phyloP scores from a whole-genome alignment of 2,329 filamentous ascomycete species.

The Beauveria sp. region DNA sequence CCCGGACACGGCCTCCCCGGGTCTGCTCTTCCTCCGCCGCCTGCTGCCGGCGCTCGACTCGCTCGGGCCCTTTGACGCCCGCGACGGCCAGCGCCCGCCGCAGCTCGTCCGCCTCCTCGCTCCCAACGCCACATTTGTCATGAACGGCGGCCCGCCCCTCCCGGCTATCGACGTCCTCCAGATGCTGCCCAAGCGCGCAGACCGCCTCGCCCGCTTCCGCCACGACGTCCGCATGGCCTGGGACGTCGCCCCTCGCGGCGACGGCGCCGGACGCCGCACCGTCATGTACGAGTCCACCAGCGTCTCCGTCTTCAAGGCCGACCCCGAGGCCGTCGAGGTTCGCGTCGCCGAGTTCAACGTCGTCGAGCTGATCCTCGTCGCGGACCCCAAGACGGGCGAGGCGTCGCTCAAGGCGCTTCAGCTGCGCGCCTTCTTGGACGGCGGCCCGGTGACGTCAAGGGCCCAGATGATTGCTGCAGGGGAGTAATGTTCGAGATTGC shows the following conservation, averaged over 20 bases:
- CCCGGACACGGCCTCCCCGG: conserved; percentile 9
- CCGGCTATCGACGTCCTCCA: conserved; percentile 8
- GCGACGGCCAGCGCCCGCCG: neutral
- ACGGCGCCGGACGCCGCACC: conserved; percentile 6
- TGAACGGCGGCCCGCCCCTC: conserved; percentile 10
- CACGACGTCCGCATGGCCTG: conserved; percentile 11
- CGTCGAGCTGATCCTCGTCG: conserved; percentile 4
- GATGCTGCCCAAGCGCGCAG: conserved; percentile 10
- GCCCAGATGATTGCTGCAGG: conserved; percentile 8
- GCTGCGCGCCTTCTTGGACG: conserved; percentile 8
- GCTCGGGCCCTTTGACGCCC: conserved; percentile 10
- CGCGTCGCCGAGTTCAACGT: conserved; percentile 11
- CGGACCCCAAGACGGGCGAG: neutral
- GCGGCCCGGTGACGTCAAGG: conserved; percentile 10
- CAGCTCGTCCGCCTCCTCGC: conserved; percentile 6
- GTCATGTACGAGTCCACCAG: conserved; percentile 13
- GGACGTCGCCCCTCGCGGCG: neutral
- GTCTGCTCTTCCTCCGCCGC: conserved; percentile 13
- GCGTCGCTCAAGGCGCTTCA: conserved; percentile 4
- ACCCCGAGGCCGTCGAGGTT: conserved; percentile 9
- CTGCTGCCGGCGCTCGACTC: conserved; percentile 14
- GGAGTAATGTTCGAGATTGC: neutral
- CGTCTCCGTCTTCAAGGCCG: conserved; percentile 4
- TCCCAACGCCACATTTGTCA: conserved; percentile 12
- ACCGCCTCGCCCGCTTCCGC: conserved; percentile 6